phyloP scores from a whole-genome alignment of 371 early-diverging fungal genomes.

The Apophysomyces variabilis region DNA sequence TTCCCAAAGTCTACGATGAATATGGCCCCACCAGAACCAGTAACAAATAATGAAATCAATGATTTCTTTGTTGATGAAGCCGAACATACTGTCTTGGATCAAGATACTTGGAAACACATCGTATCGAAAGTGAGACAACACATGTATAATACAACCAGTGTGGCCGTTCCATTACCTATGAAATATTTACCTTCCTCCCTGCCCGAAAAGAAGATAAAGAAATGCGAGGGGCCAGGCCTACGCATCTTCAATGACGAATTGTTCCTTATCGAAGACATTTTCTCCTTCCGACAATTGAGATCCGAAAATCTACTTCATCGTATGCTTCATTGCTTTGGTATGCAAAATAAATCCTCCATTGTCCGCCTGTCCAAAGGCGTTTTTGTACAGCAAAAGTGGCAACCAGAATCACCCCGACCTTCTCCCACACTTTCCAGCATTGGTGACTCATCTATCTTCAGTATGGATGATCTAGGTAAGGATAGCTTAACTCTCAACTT shows the following conservation, averaged over 20 bases:
- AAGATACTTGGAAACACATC: conserved; percentile 21
- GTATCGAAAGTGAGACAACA: conserved; percentile 27
- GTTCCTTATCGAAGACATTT: conserved; percentile 19
- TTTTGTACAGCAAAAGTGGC: conserved; percentile 47
- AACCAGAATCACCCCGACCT: conserved; percentile 20
- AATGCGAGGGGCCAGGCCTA: not conserved
- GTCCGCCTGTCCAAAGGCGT: conserved; percentile 46
- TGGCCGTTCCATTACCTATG: conserved; percentile 29
- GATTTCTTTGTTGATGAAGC: not conserved
- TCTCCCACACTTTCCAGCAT: conserved; percentile 35
- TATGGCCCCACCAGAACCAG: not conserved
- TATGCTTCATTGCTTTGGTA: conserved; percentile 32
- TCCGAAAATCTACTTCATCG: conserved; percentile 42
- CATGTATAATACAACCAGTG: conserved; percentile 39
- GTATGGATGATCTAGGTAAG: conserved; percentile 17
- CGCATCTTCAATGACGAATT: conserved; percentile 11
- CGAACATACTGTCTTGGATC: not conserved
- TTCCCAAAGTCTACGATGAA: not conserved
- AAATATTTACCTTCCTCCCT: not conserved
- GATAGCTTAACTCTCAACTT: not conserved
- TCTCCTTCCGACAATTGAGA: conserved; percentile 34
- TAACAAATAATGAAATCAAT: not conserved
- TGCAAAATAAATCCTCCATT: conserved; percentile 28
- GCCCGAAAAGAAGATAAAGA: conserved; percentile 15
- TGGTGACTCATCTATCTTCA: conserved; percentile 13